A percentile compares a stretch with the other conserved stretches of the same genome.
Evolutionary conservation across 1,284 basidiomycete genomes (phyloP).

Genomic region (Sporisorium exsertum): DNA sequence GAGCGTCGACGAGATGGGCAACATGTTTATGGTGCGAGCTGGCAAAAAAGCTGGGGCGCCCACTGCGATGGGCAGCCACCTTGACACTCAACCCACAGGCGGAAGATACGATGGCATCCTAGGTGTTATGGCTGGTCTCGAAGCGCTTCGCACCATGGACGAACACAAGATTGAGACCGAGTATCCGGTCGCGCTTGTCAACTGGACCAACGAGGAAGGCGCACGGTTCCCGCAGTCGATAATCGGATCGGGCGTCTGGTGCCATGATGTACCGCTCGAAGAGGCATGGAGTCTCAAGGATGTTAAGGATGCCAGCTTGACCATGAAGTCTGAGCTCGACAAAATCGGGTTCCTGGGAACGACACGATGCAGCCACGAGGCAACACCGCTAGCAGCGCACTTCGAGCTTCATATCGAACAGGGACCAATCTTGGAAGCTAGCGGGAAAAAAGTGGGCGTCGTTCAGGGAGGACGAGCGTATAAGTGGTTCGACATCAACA

Average conservation of each 20-base stretch:
- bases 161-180: conserved; percentile 28
- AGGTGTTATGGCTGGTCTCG: conserved; percentile 43
- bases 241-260: conserved; percentile 64
- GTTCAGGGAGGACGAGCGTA: conserved; percentile 46
- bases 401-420: conserved; percentile 53
- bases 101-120: conserved; percentile 48
- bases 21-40: conserved; percentile 63
- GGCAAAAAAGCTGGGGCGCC: conserved; percentile 35
- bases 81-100: conserved; percentile 46
- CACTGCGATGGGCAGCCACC: conserved; percentile 43
- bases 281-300: conserved; percentile 38
- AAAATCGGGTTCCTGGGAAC: conserved; percentile 37
- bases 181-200: conserved; percentile 34
- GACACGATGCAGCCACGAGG: conserved; percentile 36
- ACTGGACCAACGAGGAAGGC: conserved; percentile 53
- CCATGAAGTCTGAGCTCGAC: conserved; percentile 43
- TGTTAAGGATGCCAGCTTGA: conserved; percentile 30
- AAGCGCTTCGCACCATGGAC: conserved; percentile 36
- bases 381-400: conserved; percentile 40
- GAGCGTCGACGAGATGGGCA: conserved; percentile 62
- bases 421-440: conserved; percentile 42
- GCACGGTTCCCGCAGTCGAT: conserved; percentile 49
- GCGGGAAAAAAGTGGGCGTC: conserved; percentile 36
- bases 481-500: conserved; percentile 50
- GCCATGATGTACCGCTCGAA: conserved; percentile 42